Evolutionary conservation across 208 protist species (phyloP).

Genomic region (Crithidia fasciculata): DNA sequence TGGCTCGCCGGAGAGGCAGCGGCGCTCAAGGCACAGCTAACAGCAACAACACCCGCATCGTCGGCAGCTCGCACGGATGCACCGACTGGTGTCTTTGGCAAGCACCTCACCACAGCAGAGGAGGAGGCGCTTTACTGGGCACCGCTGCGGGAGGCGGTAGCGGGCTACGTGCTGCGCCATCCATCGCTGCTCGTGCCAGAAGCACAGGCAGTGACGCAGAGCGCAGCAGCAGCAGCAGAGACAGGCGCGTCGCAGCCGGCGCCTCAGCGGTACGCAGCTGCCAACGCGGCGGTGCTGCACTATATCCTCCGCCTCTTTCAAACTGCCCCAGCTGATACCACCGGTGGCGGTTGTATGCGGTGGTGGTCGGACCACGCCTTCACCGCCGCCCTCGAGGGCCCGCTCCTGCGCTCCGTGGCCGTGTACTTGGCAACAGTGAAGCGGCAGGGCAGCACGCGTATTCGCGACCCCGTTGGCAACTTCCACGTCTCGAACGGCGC

Average conservation of each 20-base stretch:
- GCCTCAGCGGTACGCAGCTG: not conserved
- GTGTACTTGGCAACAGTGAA: conserved; percentile 75
- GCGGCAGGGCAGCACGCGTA: conserved; percentile 41
- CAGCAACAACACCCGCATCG: not conserved
- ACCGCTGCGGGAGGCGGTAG: conserved; percentile 46
- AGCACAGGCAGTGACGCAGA: not conserved
- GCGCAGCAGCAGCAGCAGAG: not conserved
- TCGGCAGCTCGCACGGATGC: not conserved
- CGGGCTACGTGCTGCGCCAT: conserved; percentile 38
- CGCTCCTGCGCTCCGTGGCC: conserved; percentile 69
- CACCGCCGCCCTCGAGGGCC: conserved; percentile 55
- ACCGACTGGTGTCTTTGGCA: conserved; percentile 47
- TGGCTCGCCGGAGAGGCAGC: conserved; percentile 71
- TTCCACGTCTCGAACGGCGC: conserved; percentile 91
- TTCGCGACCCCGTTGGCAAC: conserved; percentile 85
- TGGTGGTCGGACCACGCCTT: conserved; percentile 75
- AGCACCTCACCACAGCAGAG: conserved; percentile 15
- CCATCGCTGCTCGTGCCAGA: conserved; percentile 13
- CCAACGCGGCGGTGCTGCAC: conserved; percentile 26
- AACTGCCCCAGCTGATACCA: not conserved
- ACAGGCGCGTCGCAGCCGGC: too few species aligned
- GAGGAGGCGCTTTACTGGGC: conserved; percentile 32
- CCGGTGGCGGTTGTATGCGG: not conserved
- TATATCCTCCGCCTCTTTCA: conserved; percentile 29
- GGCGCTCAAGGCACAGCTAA: conserved; percentile 22